Conservation (phyloP, 2,329 filamentous ascomycete species). For the Fusarium sterilihyphosum region DNA sequence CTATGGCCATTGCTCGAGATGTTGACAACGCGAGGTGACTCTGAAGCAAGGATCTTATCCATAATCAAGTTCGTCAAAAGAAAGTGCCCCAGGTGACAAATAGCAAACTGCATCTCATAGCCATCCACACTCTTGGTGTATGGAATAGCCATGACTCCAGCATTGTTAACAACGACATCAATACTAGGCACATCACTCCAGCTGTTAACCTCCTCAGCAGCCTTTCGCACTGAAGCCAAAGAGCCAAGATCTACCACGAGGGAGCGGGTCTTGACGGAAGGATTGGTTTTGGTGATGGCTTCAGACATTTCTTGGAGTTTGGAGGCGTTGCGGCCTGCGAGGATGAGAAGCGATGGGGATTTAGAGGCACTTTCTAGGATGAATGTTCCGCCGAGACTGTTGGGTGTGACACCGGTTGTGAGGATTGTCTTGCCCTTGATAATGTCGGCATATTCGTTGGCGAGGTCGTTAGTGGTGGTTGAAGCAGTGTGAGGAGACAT, state of each 20-base stretch:
- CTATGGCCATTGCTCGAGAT: slow-evolving; percentile 50
- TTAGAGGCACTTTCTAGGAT: slow-evolving; percentile 51
- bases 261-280: slow-evolving; percentile 47
- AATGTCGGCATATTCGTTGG: slow-evolving; percentile 41
- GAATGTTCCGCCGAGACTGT: slow-evolving; percentile 52
- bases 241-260: slow-evolving; percentile 55
- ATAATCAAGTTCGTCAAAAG: slow-evolving; percentile 58
- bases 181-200: slow-evolving; percentile 48
- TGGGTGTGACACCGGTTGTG: slow-evolving; percentile 55
- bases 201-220: slow-evolving; percentile 49
- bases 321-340: slow-evolving; percentile 54
- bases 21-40: slow-evolving; percentile 52
- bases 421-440: slow-evolving; percentile 53
- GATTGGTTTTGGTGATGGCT: slow-evolving; percentile 46
- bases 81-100: slow-evolving; percentile 59
- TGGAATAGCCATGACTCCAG: slow-evolving; percentile 53
- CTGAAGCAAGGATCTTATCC: slow-evolving; percentile 51
- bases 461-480: slow-evolving; percentile 43
- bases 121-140: slow-evolving; percentile 49
- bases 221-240: slow-evolving; percentile 50
- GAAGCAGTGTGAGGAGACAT: slow-evolving; percentile 32
- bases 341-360: slow-evolving; percentile 54
- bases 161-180: slow-evolving; percentile 56
- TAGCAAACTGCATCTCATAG: slow-evolving; percentile 55
- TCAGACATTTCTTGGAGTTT: slow-evolving; percentile 54